These are phyloP conservation scores for Colletotrichum phormii DNA, from an alignment of 2,329 filamentous ascomycete species.

Conservation along the genomic window DNA sequence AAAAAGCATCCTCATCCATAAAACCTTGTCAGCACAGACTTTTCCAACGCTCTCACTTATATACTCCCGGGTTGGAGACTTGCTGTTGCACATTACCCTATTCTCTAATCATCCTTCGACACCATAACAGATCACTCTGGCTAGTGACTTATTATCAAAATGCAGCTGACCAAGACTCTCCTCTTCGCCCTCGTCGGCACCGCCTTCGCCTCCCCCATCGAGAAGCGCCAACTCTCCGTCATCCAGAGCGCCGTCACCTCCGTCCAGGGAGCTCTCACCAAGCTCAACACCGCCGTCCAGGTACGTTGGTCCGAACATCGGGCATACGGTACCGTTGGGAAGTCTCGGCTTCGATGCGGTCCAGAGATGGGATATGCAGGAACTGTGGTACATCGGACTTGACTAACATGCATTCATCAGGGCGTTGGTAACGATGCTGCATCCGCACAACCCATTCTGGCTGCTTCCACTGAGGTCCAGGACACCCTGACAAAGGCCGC, in stretches of 20 bases:
- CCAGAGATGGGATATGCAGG: background rate
- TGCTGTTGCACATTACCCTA: background rate
- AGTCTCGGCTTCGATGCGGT: background rate
- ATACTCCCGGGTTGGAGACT: constrained; percentile 29
- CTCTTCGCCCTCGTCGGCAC: constrained; percentile 31
- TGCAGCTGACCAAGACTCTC: constrained; percentile 34
- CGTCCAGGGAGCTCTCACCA: constrained; percentile 69
- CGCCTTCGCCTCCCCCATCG: constrained; percentile 25
- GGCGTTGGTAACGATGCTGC: constrained; percentile 60
- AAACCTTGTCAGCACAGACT: constrained; percentile 28
- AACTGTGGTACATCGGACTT: background rate
- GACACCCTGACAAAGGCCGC: constrained; percentile 37
- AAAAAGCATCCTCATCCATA: background rate
- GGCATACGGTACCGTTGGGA: background rate
- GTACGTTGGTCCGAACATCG: constrained; percentile 2
- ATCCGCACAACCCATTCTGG: constrained; percentile 47
- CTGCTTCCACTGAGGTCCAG: constrained; percentile 39
- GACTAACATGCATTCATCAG: background rate
- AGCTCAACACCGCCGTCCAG: constrained; percentile 49
- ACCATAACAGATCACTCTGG: constrained; percentile 25
- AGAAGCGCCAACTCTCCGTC: constrained; percentile 59
- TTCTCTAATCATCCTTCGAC: background rate
- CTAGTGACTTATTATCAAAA: constrained; percentile 28
- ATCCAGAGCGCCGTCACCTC: constrained; percentile 70
- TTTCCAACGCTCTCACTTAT: constrained; percentile 12